Conservation (phyloP, 495 filamentous ascomycete species). For the Amniculicola lignicola region DNA sequence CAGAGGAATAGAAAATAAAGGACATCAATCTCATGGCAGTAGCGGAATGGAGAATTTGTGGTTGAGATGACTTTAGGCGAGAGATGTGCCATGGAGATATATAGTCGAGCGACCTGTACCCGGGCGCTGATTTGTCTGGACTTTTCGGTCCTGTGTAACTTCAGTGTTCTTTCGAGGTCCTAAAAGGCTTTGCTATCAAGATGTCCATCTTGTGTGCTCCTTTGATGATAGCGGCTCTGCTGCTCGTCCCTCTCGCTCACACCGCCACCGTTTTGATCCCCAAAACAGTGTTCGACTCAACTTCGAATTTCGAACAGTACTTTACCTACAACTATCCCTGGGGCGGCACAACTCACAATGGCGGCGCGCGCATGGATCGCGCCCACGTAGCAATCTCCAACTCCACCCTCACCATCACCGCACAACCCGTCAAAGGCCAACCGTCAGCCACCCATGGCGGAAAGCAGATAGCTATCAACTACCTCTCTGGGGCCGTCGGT, state of each 20-base stretch:
- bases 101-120: background rate
- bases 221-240: background rate
- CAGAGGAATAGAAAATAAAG: no score
- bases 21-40: no score
- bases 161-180: background rate
- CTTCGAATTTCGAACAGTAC: constrained; percentile 49
- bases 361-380: constrained; percentile 54
- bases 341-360: constrained; percentile 51
- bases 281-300: constrained; percentile 52
- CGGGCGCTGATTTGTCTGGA: background rate
- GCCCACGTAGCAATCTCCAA: constrained; percentile 34
- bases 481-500: constrained; percentile 51
- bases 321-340: constrained; percentile 53
- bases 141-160: background rate
- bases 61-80: background rate
- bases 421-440: constrained; percentile 47
- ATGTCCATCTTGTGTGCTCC: background rate
- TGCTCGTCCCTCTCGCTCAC: constrained; percentile 1
- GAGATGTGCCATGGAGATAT: background rate
- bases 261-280: constrained; percentile 49
- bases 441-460: constrained; percentile 42
- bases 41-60: no score
- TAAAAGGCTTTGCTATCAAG: background rate
- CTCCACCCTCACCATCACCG: constrained; percentile 47
- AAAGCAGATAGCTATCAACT: constrained; percentile 51